Evolutionary conservation across 148 eudicot genomes (phyloP), one percentile per base, ranked within the genome.

Genomic region (Camellia granthamiana): DNA sequence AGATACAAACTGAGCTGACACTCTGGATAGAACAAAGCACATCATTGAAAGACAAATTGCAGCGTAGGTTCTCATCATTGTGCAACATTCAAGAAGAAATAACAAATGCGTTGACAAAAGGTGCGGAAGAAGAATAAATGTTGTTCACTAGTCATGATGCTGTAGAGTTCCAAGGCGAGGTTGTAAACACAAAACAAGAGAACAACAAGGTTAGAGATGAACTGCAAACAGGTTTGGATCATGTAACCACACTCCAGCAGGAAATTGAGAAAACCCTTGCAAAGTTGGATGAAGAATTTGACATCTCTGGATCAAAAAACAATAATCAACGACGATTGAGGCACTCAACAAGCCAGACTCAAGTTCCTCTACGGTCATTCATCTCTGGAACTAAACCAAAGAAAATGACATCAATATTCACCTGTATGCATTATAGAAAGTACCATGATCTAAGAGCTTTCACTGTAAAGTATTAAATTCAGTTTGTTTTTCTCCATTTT

Each of bases 161-260:
- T 77, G 98, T 97, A 72, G 91, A 90, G 81, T 90, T 96, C 77
- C 95, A 91, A 80, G 98, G 99, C n/a, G 99, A 96, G 85, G 85
- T 90, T 69, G 76, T 92, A 62, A 94, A 94, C 86, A 96, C 94
- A 98, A 93, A 94, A 77, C 98, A 94, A 84, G 98, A 96, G 83
- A 92, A 96, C 81, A 82, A 88, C 83, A 94, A 89, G 84, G 98
- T 96, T 41, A 92, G 86, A 16, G 90, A 96, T 42, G 97, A 96
- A 87, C 85, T 96, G 38, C 88, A 89, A 83, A 88, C 94, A 2
- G 92, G 98, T 63, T 83, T 92, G 60, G 98, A 94, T 80, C 90
- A 91, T 64, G 88, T 88, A 72, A 88, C 86, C 52, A 62, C 74
- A 62, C 92, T 96, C 49, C 93, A 90, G 81, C 75, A 77, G 38